phyloP scores from a whole-genome alignment of 495 filamentous ascomycete genomes.

The Neurospora sp. region DNA sequence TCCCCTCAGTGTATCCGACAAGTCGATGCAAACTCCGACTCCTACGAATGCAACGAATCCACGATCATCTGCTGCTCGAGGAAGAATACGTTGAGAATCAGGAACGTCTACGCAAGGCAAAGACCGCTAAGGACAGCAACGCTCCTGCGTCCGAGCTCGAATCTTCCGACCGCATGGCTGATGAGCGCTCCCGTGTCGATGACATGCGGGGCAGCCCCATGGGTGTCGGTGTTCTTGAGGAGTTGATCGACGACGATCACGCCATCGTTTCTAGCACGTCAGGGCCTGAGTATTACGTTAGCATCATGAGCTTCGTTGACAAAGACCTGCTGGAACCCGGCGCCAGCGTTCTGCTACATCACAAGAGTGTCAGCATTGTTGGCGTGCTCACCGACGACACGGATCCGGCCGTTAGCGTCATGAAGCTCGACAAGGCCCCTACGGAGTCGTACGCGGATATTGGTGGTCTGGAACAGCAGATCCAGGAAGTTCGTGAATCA shows the following conservation, averaged over 20 bases:
- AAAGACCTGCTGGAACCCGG: conserved; percentile 97
- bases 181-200: conserved; percentile 92
- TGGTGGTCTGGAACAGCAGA: conserved; percentile 87
- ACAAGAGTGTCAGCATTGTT: conserved; percentile 96
- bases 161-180: conserved; percentile 67
- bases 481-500: conserved; percentile 95
- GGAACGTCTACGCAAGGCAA: conserved; percentile 84
- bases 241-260: conserved; percentile 99
- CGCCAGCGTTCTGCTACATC: conserved; percentile 89
- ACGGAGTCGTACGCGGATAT: conserved; percentile 99
- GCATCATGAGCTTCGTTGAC: conserved; percentile 99
- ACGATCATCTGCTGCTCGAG: conserved; percentile 93
- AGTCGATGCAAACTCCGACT: conserved; percentile 95
- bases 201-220: conserved; percentile 98
- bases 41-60: conserved; percentile 95
- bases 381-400: conserved; percentile 95
- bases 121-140: conserved; percentile 60
- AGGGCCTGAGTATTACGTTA: conserved; percentile 97
- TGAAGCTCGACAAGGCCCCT: conserved; percentile 99
- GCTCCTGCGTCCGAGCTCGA: conserved; percentile 52
- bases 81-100: conserved; percentile 99
- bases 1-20: conserved; percentile 86
- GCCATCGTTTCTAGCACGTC: conserved; percentile 97
- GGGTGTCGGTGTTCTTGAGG: conserved; percentile 95
- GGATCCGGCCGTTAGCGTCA: conserved; percentile 92